A percentile compares a stretch with the other conserved stretches of the same genome.
Conservation (phyloP, 495 filamentous ascomycete species). For the Glarea lozoyensis region DNA sequence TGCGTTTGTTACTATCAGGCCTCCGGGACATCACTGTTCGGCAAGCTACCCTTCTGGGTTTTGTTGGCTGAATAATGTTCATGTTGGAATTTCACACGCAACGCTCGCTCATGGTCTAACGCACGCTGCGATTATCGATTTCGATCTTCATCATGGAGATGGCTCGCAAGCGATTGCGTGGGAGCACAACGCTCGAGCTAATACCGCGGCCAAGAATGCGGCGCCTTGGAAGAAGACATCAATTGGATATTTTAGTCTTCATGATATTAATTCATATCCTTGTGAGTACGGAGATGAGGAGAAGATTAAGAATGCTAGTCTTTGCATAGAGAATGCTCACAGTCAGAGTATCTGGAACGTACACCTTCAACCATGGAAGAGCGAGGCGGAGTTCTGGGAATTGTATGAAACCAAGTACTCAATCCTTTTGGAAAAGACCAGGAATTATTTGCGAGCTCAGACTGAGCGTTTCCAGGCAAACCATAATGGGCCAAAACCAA, state of each 20-base stretch:
- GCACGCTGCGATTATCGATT: slow-evolving; percentile 93
- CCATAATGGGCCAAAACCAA: slow-evolving; percentile 47
- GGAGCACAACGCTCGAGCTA: slow-evolving; percentile 63
- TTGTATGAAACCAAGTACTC: slow-evolving; percentile 72
- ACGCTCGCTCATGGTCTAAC: slow-evolving; percentile 74
- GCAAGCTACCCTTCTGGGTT: slow-evolving; percentile 83
- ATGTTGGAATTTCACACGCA: slow-evolving; percentile 89
- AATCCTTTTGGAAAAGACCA: slow-evolving; percentile 68
- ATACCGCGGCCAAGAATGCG: slow-evolving; percentile 51
- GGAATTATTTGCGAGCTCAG: slow-evolving; percentile 60
- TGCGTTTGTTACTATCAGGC: slow-evolving; percentile 74
- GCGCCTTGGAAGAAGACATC: slow-evolving; percentile 66
- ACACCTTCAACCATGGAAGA: slow-evolving; percentile 84
- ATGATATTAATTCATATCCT: slow-evolving; percentile 96
- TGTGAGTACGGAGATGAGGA: slow-evolving; percentile 84
- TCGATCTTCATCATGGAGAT: slow-evolving; percentile 94
- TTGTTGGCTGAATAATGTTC: slow-evolving; percentile 98
- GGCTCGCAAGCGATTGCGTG: slow-evolving; percentile 90
- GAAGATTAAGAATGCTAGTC: slow-evolving; percentile 81
- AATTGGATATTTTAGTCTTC: slow-evolving; percentile 91
- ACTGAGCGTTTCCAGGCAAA: slow-evolving; percentile 46
- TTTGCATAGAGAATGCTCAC: slow-evolving; percentile 88
- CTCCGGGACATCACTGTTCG: slow-evolving; percentile 92
- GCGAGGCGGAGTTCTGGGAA: slow-evolving; percentile 74
- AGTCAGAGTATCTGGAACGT: slow-evolving; percentile 92